These are phyloP conservation scores for Apiospora hydei DNA, from an alignment of 2,329 filamentous ascomycete genomes.

Conservation along the genomic window DNA sequence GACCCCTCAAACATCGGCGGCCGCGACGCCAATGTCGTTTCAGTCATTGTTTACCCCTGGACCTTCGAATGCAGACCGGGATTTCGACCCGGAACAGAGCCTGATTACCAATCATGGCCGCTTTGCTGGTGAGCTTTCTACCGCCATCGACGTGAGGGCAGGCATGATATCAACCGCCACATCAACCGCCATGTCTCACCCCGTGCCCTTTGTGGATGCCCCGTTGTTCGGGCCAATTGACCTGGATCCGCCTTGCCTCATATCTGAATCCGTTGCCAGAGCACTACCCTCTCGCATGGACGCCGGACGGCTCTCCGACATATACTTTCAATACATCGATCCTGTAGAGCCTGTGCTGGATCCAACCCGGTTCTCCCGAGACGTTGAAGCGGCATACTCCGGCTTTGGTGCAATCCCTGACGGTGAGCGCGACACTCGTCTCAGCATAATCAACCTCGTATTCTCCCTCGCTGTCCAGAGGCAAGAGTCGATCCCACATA, in stretches of 20 bases:
- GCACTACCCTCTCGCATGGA: not conserved
- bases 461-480: slow-evolving; percentile 20
- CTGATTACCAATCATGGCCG: not conserved
- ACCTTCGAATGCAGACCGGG: not conserved
- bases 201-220: not conserved
- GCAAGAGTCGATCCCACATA: slow-evolving; percentile 11
- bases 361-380: not conserved
- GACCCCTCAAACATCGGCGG: not conserved
- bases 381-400: not conserved
- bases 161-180: not conserved
- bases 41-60: not conserved
- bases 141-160: slow-evolving; percentile 7
- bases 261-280: not conserved
- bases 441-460: slow-evolving; percentile 11
- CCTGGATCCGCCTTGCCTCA: not conserved
- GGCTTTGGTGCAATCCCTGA: not conserved
- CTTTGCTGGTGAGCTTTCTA: not conserved
- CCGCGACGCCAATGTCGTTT: not conserved
- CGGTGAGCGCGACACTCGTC: not conserved
- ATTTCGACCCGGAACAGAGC: not conserved
- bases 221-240: not conserved
- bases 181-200: no score
- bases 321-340: slow-evolving; percentile 4
- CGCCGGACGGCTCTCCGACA: slow-evolving; percentile 5
- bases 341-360: slow-evolving; percentile 18